Evolutionary conservation across 1,284 basidiomycete genomes (phyloP).

Genomic region (Leccinum huronense): DNA sequence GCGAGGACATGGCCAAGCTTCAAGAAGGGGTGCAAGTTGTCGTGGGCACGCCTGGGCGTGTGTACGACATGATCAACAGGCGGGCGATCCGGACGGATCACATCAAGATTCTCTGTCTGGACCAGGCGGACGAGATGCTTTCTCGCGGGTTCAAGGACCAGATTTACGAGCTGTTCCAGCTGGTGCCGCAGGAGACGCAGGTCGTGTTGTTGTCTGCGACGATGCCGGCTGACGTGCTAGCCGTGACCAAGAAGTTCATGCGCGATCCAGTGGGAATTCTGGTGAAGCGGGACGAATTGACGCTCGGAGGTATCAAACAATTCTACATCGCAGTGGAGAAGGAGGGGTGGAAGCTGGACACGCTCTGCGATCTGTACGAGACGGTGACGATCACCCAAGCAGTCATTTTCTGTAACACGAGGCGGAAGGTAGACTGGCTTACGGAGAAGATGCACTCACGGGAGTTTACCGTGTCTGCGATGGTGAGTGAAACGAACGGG

Average conservation of each 20-base stretch:
- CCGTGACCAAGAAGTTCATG: slow-evolving; percentile 99
- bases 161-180: slow-evolving; percentile 98
- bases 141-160: slow-evolving; percentile 99
- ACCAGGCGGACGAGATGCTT: slow-evolving; percentile 96
- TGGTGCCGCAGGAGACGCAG: slow-evolving; percentile 97
- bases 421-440: slow-evolving; percentile 98
- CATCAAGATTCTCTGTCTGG: slow-evolving; percentile 98
- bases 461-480: slow-evolving; percentile 94
- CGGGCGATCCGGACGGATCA: slow-evolving; percentile 90
- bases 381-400: slow-evolving; percentile 99
- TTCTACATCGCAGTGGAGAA: slow-evolving; percentile 99
- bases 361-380: slow-evolving; percentile 96
- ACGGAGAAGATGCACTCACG: slow-evolving; percentile 90
- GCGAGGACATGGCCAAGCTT: slow-evolving; percentile 97
- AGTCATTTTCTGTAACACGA: slow-evolving; percentile 99
- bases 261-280: slow-evolving; percentile 97
- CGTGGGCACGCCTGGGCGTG: slow-evolving; percentile 94
- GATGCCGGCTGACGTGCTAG: slow-evolving; percentile 93
- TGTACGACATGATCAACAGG: slow-evolving; percentile 98
- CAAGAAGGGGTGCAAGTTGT: slow-evolving; percentile 98
- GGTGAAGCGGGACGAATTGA: slow-evolving; percentile 99
- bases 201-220: slow-evolving; percentile 96
- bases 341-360: slow-evolving; percentile 99
- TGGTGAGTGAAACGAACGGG: slow-evolving; percentile 34
- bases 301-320: slow-evolving; percentile 98